Evolutionary conservation across 2,329 filamentous ascomycete species (phyloP).

Genomic region (Dothideomycetes sp.): DNA sequence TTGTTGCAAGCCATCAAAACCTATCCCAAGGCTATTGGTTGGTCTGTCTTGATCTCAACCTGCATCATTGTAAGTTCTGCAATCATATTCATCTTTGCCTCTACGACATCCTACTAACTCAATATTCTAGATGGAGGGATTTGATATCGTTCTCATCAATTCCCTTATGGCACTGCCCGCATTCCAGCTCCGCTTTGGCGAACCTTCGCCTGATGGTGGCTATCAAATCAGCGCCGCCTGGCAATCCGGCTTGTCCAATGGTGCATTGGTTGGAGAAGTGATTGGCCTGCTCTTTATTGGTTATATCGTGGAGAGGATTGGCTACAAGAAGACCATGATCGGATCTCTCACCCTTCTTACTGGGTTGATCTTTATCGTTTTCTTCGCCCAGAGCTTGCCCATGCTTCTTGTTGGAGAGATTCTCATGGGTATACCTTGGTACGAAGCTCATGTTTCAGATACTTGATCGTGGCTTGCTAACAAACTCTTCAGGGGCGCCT

Average conservation of each 20-base stretch:
- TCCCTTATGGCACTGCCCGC: constrained; percentile 26
- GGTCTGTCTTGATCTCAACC: constrained; percentile 30
- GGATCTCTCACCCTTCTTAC: constrained; percentile 45
- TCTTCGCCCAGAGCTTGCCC: constrained; percentile 31
- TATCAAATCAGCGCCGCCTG: constrained; percentile 46
- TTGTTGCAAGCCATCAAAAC: constrained; percentile 24
- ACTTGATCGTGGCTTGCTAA: no score
- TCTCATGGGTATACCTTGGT: constrained; percentile 11
- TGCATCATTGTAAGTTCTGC: constrained; percentile 24
- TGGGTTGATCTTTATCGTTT: constrained; percentile 44
- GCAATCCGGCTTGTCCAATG: constrained; percentile 50
- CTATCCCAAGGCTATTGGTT: constrained; percentile 30
- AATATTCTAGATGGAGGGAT: constrained; percentile 33
- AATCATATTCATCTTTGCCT: neutral
- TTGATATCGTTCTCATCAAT: constrained; percentile 30
- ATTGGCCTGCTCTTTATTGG: constrained; percentile 59
- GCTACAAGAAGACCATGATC: constrained; percentile 46
- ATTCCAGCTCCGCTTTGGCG: constrained; percentile 33
- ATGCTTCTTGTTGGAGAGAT: constrained; percentile 22
- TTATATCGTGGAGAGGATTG: constrained; percentile 46
- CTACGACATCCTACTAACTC: neutral
- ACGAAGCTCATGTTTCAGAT: constrained; percentile 43
- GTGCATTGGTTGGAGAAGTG: constrained; percentile 53
- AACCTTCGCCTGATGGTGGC: constrained; percentile 27
- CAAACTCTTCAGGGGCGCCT: constrained; percentile 17